Evolutionary conservation across 768 basidiomycete genomes (phyloP).

Genomic region (Rhizopogon roseolus): DNA sequence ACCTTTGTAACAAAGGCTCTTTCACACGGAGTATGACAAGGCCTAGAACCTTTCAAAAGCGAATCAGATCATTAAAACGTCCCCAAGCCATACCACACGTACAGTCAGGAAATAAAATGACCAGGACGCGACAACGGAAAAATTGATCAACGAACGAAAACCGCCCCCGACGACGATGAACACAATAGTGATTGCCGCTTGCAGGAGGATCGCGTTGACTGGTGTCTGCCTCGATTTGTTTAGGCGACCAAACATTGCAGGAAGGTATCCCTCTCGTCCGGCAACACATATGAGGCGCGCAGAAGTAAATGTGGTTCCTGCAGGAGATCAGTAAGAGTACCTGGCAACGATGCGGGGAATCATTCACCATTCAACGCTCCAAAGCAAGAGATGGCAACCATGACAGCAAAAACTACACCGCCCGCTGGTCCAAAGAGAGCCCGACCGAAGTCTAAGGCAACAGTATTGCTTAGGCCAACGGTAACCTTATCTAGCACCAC

Average conservation of each 20-base stretch:
- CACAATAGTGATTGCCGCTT: conserved; percentile 64
- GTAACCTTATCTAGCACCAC: conserved; percentile 80
- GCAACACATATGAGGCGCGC: conserved; percentile 88
- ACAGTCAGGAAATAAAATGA: conserved; percentile 85
- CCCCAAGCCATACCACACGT: conserved; percentile 16
- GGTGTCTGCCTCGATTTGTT: conserved; percentile 79
- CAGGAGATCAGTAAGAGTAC: conserved; percentile 5
- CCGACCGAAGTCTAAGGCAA: conserved; percentile 90
- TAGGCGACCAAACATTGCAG: conserved; percentile 74
- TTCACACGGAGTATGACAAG: conserved; percentile 84
- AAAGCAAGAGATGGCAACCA: conserved; percentile 94
- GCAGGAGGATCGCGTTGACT: conserved; percentile 79
- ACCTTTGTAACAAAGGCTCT: conserved; percentile 87
- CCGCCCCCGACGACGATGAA: conserved; percentile 88
- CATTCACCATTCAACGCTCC: conserved; percentile 82
- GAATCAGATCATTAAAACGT: not conserved
- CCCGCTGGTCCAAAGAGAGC: conserved; percentile 84
- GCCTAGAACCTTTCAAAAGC: conserved; percentile 63
- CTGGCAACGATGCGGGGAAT: conserved; percentile 1
- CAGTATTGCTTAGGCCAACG: conserved; percentile 78
- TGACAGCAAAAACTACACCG: conserved; percentile 78
- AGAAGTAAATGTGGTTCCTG: conserved; percentile 69
- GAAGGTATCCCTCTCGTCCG: conserved; percentile 83
- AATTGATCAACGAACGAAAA: conserved; percentile 85
- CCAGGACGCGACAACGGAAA: conserved; percentile 85